These are phyloP conservation scores for Aspergillus oerlinghausenensis DNA, from an alignment of 2,329 filamentous ascomycete species.

Conservation along the genomic window DNA sequence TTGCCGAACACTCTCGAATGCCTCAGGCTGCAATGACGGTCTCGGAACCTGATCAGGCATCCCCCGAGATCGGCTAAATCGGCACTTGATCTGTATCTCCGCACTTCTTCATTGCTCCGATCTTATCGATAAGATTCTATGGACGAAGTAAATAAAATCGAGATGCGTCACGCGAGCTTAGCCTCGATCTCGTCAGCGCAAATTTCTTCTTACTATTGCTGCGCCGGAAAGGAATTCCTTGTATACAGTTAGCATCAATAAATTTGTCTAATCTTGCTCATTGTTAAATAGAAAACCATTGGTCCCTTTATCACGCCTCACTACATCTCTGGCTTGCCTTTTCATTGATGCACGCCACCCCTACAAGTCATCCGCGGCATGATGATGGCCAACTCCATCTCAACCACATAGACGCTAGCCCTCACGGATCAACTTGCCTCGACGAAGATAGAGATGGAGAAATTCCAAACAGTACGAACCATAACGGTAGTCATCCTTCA, in stretches of 20 bases:
- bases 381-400: not conserved
- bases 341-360: not conserved
- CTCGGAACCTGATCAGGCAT: not conserved
- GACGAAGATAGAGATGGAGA: slow-evolving; percentile 11
- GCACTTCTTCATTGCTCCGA: not conserved
- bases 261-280: not conserved
- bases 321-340: not conserved
- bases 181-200: not conserved
- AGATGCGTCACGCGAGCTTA: not conserved
- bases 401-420: not conserved
- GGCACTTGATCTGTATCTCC: not conserved
- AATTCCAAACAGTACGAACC: slow-evolving; percentile 16
- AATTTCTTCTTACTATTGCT: not conserved
- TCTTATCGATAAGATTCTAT: not conserved
- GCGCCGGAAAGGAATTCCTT: not conserved
- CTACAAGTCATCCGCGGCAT: not conserved
- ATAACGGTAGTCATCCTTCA: slow-evolving; percentile 5
- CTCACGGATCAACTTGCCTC: not conserved
- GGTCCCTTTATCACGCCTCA: not conserved
- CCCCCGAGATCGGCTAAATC: not conserved
- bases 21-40: not conserved
- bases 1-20: not conserved
- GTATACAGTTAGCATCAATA: not conserved
- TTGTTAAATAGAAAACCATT: not conserved
- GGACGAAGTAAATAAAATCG: not conserved